Base-by-base conservation (phyloP, 2,329 filamentous ascomycete genomes). In the Penicillium fuscoglaucum region DNA sequence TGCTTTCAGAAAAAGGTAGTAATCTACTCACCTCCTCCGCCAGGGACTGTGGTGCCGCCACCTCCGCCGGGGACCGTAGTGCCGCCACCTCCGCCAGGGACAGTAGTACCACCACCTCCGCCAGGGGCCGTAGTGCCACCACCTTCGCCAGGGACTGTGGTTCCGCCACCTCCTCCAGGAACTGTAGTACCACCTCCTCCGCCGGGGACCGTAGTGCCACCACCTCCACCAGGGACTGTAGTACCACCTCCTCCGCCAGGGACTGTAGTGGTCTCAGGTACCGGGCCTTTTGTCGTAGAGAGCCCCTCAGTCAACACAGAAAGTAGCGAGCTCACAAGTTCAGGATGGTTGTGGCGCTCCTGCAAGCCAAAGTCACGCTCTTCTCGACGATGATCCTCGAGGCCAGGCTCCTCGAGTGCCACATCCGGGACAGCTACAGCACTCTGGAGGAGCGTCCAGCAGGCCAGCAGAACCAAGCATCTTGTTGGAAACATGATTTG, bases 401-500 rank as follows among this genome's bases (percentile, higher is more conserved):
- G 26, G 12, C 47, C 45, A 5, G 44, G 33, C 28, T 58, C 43
- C 19, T 58, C 55, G 24, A 33, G 17, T 2, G 46, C 35, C 15
- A 54, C 53, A 55, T 61, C 48, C 2, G 58, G 60, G 21, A 31
- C 48, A 24, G 61, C 60, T 7, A 55, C 47, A 10, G 49, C 51
- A 44, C 48, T 48, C n/a, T 63, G 61, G 24, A 68, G 12, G 9
- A 69, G 37, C 13, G 64, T 24, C 51, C 58, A 67, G 37, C 60
- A 46, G 43, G 59, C 63, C 50, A 66, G 40, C 19, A 67, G 50
- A 31, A 55, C 26, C 52, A 68, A 54, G 17, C 47, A 57, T 28
- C 55, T 59, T 37, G 60, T 65, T 21, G 61, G 24, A 58, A 62
- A 66, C 67, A 69, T 69, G 19, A 57, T 40, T 60, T 45, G 33